These are phyloP conservation scores for Colletotrichum tamarilloi DNA, from an alignment of 2,329 filamentous ascomycete species.

Conservation along the genomic window DNA sequence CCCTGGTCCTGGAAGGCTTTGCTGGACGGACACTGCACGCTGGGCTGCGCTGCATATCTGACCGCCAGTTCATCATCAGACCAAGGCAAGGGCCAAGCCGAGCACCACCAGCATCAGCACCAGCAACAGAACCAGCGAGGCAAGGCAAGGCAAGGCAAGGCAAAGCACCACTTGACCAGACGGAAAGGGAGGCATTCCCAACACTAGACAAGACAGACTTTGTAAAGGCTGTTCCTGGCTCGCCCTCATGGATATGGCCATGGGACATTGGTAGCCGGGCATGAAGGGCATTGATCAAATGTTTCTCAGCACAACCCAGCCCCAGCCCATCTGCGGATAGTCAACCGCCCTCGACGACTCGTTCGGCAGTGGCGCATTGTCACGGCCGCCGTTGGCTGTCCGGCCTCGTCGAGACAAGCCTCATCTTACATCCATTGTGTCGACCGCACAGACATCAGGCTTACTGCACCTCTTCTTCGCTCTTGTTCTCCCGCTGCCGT, in stretches of 20 bases:
- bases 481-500: constrained; percentile 27
- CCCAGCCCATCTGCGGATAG: constrained; percentile 12
- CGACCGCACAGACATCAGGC: constrained; percentile 33
- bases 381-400: constrained; percentile 36
- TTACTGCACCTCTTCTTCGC: constrained; percentile 24
- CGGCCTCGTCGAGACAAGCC: constrained; percentile 39
- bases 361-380: constrained; percentile 34
- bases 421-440: constrained; percentile 43
- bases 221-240: constrained; percentile 14
- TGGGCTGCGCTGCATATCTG: constrained; percentile 49
- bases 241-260: constrained; percentile 1
- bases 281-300: constrained; percentile 34
- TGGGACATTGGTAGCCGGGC: neutral
- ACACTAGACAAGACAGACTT: constrained; percentile 17
- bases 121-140: constrained; percentile 22
- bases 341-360: constrained; percentile 24
- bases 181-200: constrained; percentile 7
- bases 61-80: constrained; percentile 61
- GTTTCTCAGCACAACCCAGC: constrained; percentile 25
- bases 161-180: neutral
- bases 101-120: constrained; percentile 17
- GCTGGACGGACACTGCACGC: constrained; percentile 38
- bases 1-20: constrained; percentile 40
- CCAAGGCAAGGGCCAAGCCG: constrained; percentile 25
- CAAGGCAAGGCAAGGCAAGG: neutral